These are phyloP conservation scores for Gossypium australe DNA, from an alignment of 345 rosid species.

Conservation along the genomic window DNA sequence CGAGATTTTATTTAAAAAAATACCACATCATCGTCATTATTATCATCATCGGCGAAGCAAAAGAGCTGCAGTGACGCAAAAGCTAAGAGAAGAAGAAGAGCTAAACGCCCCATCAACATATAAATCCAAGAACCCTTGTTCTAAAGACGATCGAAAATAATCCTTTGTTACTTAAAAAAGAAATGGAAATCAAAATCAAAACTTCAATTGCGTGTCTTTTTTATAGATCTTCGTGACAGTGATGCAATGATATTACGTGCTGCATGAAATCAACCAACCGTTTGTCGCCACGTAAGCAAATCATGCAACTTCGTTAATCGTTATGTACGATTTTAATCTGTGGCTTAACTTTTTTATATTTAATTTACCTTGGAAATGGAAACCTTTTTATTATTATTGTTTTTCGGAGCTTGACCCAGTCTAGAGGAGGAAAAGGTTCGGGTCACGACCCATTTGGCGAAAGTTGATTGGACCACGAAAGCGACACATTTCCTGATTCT, in stretches of 20 bases:
- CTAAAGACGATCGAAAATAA: neutral
- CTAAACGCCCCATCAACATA: conserved; percentile 37
- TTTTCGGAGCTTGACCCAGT: conserved; percentile 20
- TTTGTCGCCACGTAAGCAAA: conserved; percentile 11
- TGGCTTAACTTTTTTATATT: neutral
- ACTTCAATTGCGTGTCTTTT: neutral
- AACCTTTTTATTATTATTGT: neutral
- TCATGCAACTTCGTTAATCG: conserved; percentile 3
- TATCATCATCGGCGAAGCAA: conserved; percentile 37
- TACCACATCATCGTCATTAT: conserved; percentile 34
- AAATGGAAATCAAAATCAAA: neutral
- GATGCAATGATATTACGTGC: conserved; percentile 25
- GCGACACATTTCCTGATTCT: neutral
- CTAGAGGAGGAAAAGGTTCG: neutral
- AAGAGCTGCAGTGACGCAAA: conserved; percentile 43
- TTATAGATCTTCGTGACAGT: conserved; percentile 19
- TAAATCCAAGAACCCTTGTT: conserved; percentile 6
- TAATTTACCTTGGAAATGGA: neutral
- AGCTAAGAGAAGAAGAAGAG: conserved; percentile 40
- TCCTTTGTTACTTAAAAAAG: neutral
- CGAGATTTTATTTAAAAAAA: neutral
- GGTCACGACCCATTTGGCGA: neutral
- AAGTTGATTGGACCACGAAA: neutral
- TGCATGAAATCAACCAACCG: conserved; percentile 25
- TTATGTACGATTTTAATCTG: neutral